A percentile compares a stretch with the other conserved stretches of the same genome.
Conservation (phyloP, 495 filamentous ascomycete species). For the Lophiostoma macrostomum region DNA sequence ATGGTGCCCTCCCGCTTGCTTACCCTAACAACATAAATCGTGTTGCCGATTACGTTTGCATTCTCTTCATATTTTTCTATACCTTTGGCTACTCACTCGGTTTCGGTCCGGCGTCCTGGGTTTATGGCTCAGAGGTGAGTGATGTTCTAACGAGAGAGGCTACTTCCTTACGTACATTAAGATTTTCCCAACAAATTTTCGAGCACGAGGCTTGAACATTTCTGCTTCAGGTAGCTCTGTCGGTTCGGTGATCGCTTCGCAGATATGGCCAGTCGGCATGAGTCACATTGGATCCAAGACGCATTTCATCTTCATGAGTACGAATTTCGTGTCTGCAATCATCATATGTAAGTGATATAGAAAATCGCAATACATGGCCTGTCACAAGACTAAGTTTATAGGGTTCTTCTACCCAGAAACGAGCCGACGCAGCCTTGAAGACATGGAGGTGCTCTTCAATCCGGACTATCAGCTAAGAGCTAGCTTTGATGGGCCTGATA, state of each 20-base stretch:
- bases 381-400: neutral
- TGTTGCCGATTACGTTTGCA: slow-evolving; percentile 50
- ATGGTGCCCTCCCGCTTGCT: slow-evolving; percentile 49
- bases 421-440: slow-evolving; percentile 23
- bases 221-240: slow-evolving; percentile 50
- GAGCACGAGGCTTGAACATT: slow-evolving; percentile 52
- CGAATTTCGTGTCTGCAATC: slow-evolving; percentile 51
- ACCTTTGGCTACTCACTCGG: slow-evolving; percentile 56
- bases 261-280: slow-evolving; percentile 54
- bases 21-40: slow-evolving; percentile 53
- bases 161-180: slow-evolving; percentile 21
- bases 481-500: neutral
- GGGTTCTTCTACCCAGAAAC: slow-evolving; percentile 30
- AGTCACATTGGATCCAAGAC: slow-evolving; percentile 53
- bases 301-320: slow-evolving; percentile 58
- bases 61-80: slow-evolving; percentile 58
- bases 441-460: slow-evolving; percentile 31
- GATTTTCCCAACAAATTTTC: slow-evolving; percentile 54
- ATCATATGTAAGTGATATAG: slow-evolving; percentile 33
- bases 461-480: slow-evolving; percentile 1
- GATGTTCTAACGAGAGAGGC: neutral
- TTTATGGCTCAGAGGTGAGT: slow-evolving; percentile 55
- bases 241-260: slow-evolving; percentile 50
- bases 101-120: slow-evolving; percentile 56
- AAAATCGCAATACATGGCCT: too few relatives aligned